phyloP scores from a whole-genome alignment of 2,329 filamentous ascomycete species.

The Pyricularia sp. region DNA sequence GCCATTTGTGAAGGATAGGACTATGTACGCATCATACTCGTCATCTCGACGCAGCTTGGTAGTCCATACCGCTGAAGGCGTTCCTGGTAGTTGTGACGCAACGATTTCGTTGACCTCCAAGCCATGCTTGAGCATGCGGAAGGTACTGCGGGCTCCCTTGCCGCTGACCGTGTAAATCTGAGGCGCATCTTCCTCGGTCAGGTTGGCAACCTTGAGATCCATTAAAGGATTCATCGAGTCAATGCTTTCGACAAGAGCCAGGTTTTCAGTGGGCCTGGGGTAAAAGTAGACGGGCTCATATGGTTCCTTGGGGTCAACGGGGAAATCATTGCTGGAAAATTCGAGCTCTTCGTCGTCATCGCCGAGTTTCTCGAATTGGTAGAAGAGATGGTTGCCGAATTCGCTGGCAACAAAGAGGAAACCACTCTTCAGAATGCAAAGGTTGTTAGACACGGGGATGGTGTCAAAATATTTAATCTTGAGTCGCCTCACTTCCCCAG shows the following conservation, averaged over 20 bases:
- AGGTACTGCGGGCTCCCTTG: conserved; percentile 78
- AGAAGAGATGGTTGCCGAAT: conserved; percentile 87
- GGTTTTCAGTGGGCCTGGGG: conserved; percentile 68
- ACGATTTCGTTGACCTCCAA: conserved; percentile 91
- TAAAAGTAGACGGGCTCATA: conserved; percentile 80
- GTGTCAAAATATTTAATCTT: conserved; percentile 99
- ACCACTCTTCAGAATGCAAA: conserved; percentile 91
- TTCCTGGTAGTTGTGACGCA: conserved; percentile 81
- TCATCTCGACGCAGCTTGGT: conserved; percentile 77
- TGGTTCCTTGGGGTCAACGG: conserved; percentile 60
- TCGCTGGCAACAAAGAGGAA: conserved; percentile 91
- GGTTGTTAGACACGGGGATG: conserved; percentile 74
- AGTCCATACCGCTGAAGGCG: conserved; percentile 91
- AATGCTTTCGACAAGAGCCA: conserved; percentile 77
- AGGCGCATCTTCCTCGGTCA: conserved; percentile 86
- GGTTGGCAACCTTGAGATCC: conserved; percentile 84
- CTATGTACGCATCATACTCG: conserved; percentile 86
- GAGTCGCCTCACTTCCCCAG: conserved; percentile 70
- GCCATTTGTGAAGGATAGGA: conserved; percentile 84
- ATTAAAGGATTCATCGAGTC: conserved; percentile 85
- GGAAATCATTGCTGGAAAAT: conserved; percentile 75
- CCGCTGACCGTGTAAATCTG: conserved; percentile 94
- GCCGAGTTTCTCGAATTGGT: conserved; percentile 94
- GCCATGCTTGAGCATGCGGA: conserved; percentile 87
- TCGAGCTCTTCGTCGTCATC: conserved; percentile 89